These are phyloP conservation scores for Eremomyces bilateralis DNA, from an alignment of 495 filamentous ascomycete genomes.

Conservation along the genomic window DNA sequence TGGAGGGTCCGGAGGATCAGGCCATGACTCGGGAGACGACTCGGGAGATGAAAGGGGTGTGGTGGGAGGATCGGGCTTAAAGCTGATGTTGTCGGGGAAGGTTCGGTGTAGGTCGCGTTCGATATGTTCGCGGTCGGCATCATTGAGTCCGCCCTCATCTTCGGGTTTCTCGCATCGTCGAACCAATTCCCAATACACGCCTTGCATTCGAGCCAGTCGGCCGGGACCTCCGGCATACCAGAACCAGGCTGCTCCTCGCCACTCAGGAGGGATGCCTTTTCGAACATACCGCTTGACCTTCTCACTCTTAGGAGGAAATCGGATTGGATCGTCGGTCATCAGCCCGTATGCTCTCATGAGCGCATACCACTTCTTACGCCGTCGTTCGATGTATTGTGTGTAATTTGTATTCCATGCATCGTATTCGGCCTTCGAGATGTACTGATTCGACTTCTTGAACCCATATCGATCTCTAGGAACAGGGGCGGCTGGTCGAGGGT, in stretches of 20 bases:
- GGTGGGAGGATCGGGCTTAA: conserved; percentile 45
- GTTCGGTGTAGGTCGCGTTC: conserved; percentile 89
- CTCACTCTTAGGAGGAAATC: conserved; percentile 56
- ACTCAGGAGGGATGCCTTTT: conserved; percentile 89
- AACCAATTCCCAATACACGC: conserved; percentile 51
- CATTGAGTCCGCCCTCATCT: conserved; percentile 36
- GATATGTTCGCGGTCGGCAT: conserved; percentile 69
- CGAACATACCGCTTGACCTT: conserved; percentile 78
- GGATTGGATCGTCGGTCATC: conserved; percentile 41
- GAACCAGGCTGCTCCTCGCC: conserved; percentile 88
- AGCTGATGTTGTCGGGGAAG: conserved; percentile 84
- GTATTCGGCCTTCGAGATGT: conserved; percentile 55
- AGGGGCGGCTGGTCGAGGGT: conserved; percentile 1
- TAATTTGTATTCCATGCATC: conserved; percentile 64
- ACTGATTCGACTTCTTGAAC: conserved; percentile 69
- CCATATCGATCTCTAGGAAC: conserved; percentile 60
- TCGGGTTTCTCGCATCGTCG: conserved; percentile 25
- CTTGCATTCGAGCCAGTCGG: conserved; percentile 46
- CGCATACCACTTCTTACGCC: conserved; percentile 60
- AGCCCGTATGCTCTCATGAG: conserved; percentile 59
- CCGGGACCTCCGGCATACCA: conserved; percentile 85
- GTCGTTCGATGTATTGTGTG: conserved; percentile 39
- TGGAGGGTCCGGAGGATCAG: conserved; percentile 36
- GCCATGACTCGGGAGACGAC: no score
- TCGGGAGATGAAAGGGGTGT: no score